A percentile compares a stretch with the other conserved stretches of the same genome.
Conservation (phyloP, 768 basidiomycete genomes). For the Podaxis pistillaris region DNA sequence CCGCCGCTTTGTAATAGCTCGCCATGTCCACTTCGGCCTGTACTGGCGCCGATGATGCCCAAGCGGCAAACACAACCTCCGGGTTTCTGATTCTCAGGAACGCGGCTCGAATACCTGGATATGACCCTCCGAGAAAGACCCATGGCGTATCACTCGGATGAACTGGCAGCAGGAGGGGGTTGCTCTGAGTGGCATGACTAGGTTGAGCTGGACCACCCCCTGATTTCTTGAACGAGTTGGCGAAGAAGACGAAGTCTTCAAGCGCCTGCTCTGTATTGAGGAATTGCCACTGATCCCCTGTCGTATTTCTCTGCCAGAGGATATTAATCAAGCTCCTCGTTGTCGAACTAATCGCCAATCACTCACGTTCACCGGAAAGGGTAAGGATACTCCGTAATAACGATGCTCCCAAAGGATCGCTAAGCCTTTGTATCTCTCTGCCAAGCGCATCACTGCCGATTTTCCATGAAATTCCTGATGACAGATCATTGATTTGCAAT, state of each 20-base stretch:
- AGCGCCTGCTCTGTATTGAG: conserved; percentile 49
- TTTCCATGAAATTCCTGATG: conserved; percentile 46
- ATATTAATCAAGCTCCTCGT: neutral
- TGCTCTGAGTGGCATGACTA: neutral
- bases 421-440: conserved; percentile 43
- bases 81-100: conserved; percentile 47
- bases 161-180: conserved; percentile 22
- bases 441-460: conserved; percentile 46
- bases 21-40: conserved; percentile 51
- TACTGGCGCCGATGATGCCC: conserved; percentile 51
- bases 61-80: conserved; percentile 41
- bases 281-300: conserved; percentile 44
- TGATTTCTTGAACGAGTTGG: conserved; percentile 32
- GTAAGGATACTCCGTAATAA: conserved; percentile 45
- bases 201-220: conserved; percentile 2
- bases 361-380: conserved; percentile 45
- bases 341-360: neutral
- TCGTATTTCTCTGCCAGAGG: conserved; percentile 38
- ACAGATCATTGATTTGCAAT: neutral
- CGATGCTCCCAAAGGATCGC: conserved; percentile 53
- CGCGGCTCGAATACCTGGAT: conserved; percentile 45
- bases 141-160: conserved; percentile 45
- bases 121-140: conserved; percentile 50
- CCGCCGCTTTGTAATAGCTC: conserved; percentile 49
- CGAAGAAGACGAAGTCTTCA: conserved; percentile 49